These are phyloP conservation scores for Fusarium nanum DNA, from an alignment of 2,329 filamentous ascomycete species.

Conservation along the genomic window DNA sequence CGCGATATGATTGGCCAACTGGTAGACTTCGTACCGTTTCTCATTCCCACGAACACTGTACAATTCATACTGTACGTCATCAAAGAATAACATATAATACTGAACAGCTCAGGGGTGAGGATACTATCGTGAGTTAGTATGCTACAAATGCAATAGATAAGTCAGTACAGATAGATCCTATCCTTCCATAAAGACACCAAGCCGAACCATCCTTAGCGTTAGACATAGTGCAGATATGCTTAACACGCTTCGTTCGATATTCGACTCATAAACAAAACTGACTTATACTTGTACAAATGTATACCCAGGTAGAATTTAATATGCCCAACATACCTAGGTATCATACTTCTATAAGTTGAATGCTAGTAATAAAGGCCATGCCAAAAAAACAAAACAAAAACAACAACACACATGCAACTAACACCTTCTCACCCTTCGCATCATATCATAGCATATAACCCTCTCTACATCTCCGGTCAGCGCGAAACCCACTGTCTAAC, in stretches of 20 bases:
- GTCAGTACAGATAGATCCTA: not conserved
- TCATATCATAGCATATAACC: slow-evolving; percentile 4
- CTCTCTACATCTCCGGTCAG: not conserved
- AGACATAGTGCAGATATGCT: not conserved
- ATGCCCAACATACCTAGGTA: not conserved
- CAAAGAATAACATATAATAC: not conserved
- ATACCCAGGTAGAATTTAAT: not conserved
- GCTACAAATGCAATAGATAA: not conserved
- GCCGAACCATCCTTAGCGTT: not conserved
- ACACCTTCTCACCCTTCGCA: slow-evolving; percentile 2
- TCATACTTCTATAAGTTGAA: slow-evolving; percentile 14
- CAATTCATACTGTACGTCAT: not conserved
- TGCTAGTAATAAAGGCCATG: slow-evolving; percentile 9
- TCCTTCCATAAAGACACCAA: not conserved
- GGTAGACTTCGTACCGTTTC: slow-evolving; percentile 2
- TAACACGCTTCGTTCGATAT: not conserved
- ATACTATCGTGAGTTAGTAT: not conserved
- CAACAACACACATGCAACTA: not conserved
- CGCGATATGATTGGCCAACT: slow-evolving; percentile 44
- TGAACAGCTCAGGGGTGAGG: not conserved
- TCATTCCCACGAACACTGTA: slow-evolving; percentile 13
- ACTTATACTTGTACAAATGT: not conserved
- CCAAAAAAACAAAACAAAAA: not conserved
- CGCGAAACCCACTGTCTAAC: not conserved
- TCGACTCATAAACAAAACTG: not conserved